These are phyloP conservation scores for Sarocladium kiliense DNA, from an alignment of 2,329 filamentous ascomycete genomes.

Conservation along the genomic window DNA sequence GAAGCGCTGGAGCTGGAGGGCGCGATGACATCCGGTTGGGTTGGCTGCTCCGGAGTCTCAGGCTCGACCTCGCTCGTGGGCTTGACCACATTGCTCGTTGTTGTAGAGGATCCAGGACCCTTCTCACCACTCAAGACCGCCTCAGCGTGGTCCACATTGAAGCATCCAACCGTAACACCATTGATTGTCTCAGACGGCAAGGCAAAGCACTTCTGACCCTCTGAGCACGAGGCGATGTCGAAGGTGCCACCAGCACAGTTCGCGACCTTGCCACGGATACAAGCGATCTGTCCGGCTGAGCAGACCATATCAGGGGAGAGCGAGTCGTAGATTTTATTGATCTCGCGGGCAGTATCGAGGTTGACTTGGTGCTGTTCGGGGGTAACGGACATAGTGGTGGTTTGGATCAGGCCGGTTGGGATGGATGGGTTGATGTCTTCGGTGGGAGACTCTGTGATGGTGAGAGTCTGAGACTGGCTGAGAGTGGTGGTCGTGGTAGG, in stretches of 20 bases:
- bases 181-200: constrained; percentile 44
- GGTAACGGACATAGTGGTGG: constrained; percentile 34
- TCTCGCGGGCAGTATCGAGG: constrained; percentile 35
- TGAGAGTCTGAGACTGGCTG: constrained; percentile 7
- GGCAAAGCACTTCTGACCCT: constrained; percentile 41
- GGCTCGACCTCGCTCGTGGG: constrained; percentile 9
- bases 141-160: constrained; percentile 32
- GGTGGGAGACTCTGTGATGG: constrained; percentile 13
- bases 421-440: constrained; percentile 27
- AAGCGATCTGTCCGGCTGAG: constrained; percentile 40
- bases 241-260: constrained; percentile 40
- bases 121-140: constrained; percentile 32
- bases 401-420: constrained; percentile 35
- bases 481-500: constrained; percentile 13
- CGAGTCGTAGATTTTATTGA: constrained; percentile 42
- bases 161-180: constrained; percentile 46
- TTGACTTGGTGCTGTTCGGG: constrained; percentile 38
- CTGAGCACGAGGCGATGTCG: constrained; percentile 31
- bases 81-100: neutral
- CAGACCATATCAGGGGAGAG: constrained; percentile 44
- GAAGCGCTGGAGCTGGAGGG: neutral
- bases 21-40: neutral
- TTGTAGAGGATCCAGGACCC: constrained; percentile 3
- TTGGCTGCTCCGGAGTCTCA: neutral
- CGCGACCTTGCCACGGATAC: constrained; percentile 45